Evolutionary conservation across 345 rosid genomes (phyloP), one percentile per base, ranked within the genome.

Genomic region (Populus euphratica): DNA sequence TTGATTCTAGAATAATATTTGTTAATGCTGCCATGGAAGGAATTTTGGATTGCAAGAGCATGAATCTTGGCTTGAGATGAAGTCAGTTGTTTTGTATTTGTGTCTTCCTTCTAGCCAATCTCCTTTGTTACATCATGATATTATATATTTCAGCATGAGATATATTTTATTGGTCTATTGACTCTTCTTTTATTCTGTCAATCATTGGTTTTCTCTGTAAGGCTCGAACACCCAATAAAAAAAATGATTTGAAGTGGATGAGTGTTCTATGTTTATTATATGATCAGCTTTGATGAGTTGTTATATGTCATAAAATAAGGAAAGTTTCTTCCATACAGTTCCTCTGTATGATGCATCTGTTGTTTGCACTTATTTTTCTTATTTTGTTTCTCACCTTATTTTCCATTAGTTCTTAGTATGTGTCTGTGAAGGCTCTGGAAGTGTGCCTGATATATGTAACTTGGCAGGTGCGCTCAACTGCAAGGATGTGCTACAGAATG

Each of bases 401-500:
- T 7, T 41, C 47, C n/a, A 43, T 62, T 18, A 41, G 18, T 29
- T 27, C 11, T 25, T 25, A 61, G 14, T 16, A 38, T 56, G n/a
- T 73, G 18, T 47, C 25, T 63, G n/a, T 63, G 5, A 61, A 21
- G 76, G 29, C 29, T 29, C 16, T 23, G 44, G 12, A 39, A n/a
- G 27, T 27, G 43, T 71, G 43, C 62, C 35, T 52, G 35, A 39
- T 33, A 6, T 64, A 2, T 74, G 38, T 50, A 72, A 76, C 74
- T 73, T 84, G 75, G 77, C 90, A 96, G 99, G 99, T 96, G 39
- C 86, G 99, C 70, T 89, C 99, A 70, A 93, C 92, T 76, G 97
- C 99, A 72, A 89, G 99, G 86, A 96, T 89, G 94, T 96, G 99
- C 91, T 96, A 96, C 85, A 88, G 97, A 87, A 86, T 96, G 94